Evolutionary conservation across 192 early-diverging fungal genomes (phyloP), one percentile per base, ranked within the genome.

Genomic region (Glomus cerebriforme): DNA sequence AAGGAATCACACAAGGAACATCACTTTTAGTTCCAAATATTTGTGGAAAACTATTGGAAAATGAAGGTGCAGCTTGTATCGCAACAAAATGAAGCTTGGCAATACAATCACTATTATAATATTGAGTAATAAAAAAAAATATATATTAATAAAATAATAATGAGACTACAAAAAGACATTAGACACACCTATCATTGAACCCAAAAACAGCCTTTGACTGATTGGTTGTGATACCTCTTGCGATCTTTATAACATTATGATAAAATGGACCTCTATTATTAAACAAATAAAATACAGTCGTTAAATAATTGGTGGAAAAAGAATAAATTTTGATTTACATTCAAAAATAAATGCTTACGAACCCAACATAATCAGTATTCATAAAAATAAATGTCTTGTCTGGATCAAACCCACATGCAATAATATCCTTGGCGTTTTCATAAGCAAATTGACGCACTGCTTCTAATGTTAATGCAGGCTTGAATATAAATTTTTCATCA

Each of bases 401-500:
- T 19, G 95, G 93, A 69, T 97, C 93, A 85, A 98, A 99, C 0
- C 96, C 96, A 81, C 94, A 93, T 4, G 97, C 92, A 79, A 97
- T 96, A 75, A 99, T 96, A 82, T 98, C 96, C 79, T 91, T 93
- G 63, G 95, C 97, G 26, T 97, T 97, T 60, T 92, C 89, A 35
- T 82, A 82, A 22, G 92, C 87, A 82, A 90, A 96, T 79, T 95
- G 83, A 76, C 89, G 85, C 24, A 89, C 90, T 39, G 96, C 88
- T 34, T 96, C 97, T 9, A 96, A 64, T 66, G 93, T 96, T 70
- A 99, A 83, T 26, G 93, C 92, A 29, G 90, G 82, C 83, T 96
- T 97, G 91, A 98, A 99, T 84, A 99, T 82, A 84, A 95, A 99
- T 89, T 99, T 99, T 87, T 99, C 97, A 82, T 99, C 97, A 82